phyloP scores from a whole-genome alignment of 164 flowering plant genomes.

The Macadamia integrifolia region DNA sequence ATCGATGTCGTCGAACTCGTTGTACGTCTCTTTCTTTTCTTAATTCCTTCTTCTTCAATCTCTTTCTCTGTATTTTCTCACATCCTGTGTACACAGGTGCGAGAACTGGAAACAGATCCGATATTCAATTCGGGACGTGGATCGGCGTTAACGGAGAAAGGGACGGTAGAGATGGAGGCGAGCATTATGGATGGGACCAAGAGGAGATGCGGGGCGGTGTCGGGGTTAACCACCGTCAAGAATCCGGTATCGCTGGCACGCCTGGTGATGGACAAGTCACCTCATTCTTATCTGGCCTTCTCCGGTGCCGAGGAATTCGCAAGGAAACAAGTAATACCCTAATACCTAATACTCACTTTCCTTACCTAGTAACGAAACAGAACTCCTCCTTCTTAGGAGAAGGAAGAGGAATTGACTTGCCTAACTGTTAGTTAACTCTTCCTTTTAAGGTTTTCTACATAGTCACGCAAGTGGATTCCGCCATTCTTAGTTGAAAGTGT shows the following conservation, averaged over 20 bases:
- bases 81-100: constrained; percentile 36
- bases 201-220: constrained; percentile 88
- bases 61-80: too few relatives aligned
- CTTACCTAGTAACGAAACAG: too few relatives aligned
- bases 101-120: constrained; percentile 86
- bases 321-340: constrained; percentile 45
- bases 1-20: constrained; percentile 94
- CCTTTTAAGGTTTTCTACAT: too few relatives aligned
- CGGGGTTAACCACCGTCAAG: constrained; percentile 85
- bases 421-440: too few relatives aligned
- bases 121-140: constrained; percentile 94
- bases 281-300: constrained; percentile 91
- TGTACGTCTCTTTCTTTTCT: constrained; percentile 23
- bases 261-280: constrained; percentile 95
- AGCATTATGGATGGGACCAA: constrained; percentile 87
- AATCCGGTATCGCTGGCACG: constrained; percentile 93
- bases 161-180: constrained; percentile 94
- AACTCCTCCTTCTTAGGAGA: too few relatives aligned
- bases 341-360: too few relatives aligned
- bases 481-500: too few relatives aligned
- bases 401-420: too few relatives aligned
- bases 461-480: too few relatives aligned
- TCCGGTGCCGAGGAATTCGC: constrained; percentile 93
- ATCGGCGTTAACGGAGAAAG: constrained; percentile 36
- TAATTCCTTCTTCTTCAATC: too few relatives aligned